phyloP scores from a whole-genome alignment of 371 early-diverging fungal species.

The Mortierella sp. region DNA sequence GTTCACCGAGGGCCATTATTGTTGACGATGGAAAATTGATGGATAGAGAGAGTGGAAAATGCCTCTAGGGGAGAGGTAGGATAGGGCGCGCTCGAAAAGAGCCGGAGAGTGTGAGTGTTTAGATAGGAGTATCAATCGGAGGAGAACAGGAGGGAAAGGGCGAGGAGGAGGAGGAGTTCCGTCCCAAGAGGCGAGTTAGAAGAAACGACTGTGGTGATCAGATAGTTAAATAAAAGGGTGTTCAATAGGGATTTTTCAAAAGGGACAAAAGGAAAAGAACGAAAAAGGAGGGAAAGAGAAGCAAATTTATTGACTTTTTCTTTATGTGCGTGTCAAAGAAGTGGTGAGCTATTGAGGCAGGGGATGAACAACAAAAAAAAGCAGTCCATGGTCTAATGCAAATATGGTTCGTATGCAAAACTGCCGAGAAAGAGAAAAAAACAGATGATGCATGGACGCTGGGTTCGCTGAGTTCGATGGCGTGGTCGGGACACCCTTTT shows the following conservation, averaged over 20 bases:
- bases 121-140: background rate
- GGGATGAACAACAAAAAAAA: no score
- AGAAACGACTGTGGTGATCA: background rate
- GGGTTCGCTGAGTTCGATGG: background rate
- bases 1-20: background rate
- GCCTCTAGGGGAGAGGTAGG: background rate
- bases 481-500: background rate
- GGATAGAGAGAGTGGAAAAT: background rate
- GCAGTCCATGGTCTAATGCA: no score
- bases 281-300: background rate
- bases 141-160: background rate
- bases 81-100: background rate
- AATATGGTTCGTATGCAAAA: no score
- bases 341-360: no score
- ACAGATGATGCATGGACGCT: background rate
- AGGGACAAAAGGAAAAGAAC: background rate
- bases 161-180: background rate
- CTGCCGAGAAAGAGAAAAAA: background rate
- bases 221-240: background rate
- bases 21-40: no score
- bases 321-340: no score
- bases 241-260: background rate
- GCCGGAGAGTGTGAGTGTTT: background rate
- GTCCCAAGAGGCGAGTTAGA: background rate
- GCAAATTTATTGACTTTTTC: no score